Conservation (phyloP, 2,329 filamentous ascomycete genomes). For the Trichophyton benhamiae region DNA sequence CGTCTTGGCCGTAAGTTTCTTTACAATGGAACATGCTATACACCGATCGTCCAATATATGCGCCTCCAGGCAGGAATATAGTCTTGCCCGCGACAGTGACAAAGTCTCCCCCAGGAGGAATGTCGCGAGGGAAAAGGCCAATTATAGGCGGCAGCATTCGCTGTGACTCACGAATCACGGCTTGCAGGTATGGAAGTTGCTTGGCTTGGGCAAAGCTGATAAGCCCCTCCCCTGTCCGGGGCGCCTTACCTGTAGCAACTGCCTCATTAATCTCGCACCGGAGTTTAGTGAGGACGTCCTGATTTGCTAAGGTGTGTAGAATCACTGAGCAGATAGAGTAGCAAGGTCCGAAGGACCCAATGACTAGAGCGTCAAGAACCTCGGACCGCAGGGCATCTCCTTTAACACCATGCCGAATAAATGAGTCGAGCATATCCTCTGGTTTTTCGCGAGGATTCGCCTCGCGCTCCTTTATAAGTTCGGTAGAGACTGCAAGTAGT, state of each 20-base stretch:
- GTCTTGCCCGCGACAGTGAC: conserved; percentile 19
- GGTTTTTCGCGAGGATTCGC: background rate
- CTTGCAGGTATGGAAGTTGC: conserved; percentile 19
- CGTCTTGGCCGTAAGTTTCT: conserved; percentile 21
- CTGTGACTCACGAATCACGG: conserved; percentile 19
- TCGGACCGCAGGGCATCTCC: background rate
- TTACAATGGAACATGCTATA: conserved; percentile 31
- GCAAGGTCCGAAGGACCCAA: background rate
- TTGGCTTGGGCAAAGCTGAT: background rate
- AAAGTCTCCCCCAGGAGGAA: conserved; percentile 29
- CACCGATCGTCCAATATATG: conserved; percentile 34
- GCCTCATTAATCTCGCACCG: conserved; percentile 4
- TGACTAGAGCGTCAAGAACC: conserved; percentile 2
- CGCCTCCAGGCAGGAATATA: conserved; percentile 37
- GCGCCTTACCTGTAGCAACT: background rate
- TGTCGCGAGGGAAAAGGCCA: conserved; percentile 25
- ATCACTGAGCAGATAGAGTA: conserved; percentile 5
- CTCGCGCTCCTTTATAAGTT: background rate
- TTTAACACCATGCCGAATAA: background rate
- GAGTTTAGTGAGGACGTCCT: background rate
- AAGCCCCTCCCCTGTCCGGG: background rate
- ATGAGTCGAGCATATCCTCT: background rate
- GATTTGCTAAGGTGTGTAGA: background rate
- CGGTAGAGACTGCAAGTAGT: background rate
- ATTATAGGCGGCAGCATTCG: conserved; percentile 27